These are phyloP conservation scores for Verticillium nubilum DNA, from an alignment of 2,329 filamentous ascomycete genomes.

Conservation along the genomic window DNA sequence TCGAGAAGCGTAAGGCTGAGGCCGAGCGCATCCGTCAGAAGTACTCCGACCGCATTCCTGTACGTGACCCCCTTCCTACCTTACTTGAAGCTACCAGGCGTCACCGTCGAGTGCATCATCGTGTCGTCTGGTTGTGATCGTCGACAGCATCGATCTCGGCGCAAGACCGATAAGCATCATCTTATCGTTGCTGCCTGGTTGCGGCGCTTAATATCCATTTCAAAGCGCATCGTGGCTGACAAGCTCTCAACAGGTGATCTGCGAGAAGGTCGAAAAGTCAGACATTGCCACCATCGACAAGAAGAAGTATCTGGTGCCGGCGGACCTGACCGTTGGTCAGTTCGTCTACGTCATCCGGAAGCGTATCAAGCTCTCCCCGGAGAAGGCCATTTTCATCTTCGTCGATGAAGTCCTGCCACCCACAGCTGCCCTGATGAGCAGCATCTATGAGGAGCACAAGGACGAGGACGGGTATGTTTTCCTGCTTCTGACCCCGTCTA, in stretches of 20 bases:
- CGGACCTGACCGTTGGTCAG: slow-evolving; percentile 96
- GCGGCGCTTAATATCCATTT: background rate
- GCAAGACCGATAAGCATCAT: background rate
- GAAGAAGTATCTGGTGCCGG: slow-evolving; percentile 99
- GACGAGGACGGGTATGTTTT: slow-evolving; percentile 60
- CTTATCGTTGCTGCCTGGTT: background rate
- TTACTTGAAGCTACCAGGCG: background rate
- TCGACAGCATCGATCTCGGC: background rate
- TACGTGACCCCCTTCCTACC: slow-evolving; percentile 45
- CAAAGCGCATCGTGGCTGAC: slow-evolving; percentile 2
- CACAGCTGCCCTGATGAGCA: slow-evolving; percentile 96
- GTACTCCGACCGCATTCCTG: slow-evolving; percentile 96
- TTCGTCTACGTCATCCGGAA: slow-evolving; percentile 99
- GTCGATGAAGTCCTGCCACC: slow-evolving; percentile 97
- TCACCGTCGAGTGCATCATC: background rate
- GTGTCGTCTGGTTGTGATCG: background rate
- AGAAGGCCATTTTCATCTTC: slow-evolving; percentile 99
- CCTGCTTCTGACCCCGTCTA: background rate
- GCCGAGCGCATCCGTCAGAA: slow-evolving; percentile 99
- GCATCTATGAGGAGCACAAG: slow-evolving; percentile 99
- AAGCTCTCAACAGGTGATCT: slow-evolving; percentile 69
- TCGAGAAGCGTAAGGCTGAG: slow-evolving; percentile 99
- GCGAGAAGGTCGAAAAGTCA: slow-evolving; percentile 98
- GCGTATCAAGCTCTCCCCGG: slow-evolving; percentile 97
- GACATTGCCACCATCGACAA: slow-evolving; percentile 99